Evolutionary conservation across 352 stramenopile species (phyloP).

Genomic region (Thalassiosira ordinaria): DNA sequence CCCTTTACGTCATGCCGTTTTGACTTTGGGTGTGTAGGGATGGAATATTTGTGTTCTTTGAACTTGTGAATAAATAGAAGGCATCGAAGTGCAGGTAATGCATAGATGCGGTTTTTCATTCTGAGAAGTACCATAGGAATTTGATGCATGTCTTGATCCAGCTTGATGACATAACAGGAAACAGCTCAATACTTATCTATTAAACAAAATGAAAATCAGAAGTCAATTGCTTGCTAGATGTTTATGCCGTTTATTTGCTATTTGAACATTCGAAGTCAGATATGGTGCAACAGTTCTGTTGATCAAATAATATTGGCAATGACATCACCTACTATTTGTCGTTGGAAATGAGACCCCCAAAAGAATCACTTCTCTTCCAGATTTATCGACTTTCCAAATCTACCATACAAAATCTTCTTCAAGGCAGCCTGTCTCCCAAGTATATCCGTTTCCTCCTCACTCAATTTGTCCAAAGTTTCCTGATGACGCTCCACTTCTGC

Average conservation of each 20-base stretch:
- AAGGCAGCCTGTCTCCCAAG: constrained; percentile 89
- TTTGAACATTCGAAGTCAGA: not conserved
- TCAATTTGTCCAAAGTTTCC: constrained; percentile 87
- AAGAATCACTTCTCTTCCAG: constrained; percentile 87
- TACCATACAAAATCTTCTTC: constrained; percentile 94
- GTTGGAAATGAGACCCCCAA: not conserved
- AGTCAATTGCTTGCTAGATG: too few species aligned
- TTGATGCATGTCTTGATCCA: too few species aligned
- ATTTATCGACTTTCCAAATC: constrained; percentile 97
- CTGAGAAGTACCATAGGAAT: too few species aligned
- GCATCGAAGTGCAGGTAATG: not conserved
- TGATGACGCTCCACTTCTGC: constrained; percentile 89
- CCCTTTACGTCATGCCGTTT: too few species aligned
- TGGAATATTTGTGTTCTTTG: too few species aligned
- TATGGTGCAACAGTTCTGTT: not conserved
- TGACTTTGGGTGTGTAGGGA: too few species aligned
- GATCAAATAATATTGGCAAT: too few species aligned
- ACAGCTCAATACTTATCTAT: too few species aligned
- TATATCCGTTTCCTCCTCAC: constrained; percentile 89
- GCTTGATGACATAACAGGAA: too few species aligned
- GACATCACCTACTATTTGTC: too few species aligned
- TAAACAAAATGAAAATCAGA: too few species aligned
- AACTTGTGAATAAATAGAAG: too few species aligned
- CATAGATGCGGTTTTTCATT: not conserved
- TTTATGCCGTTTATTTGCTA: constrained; percentile 1